Base-by-base conservation (phyloP, 2,329 filamentous ascomycete species). In the Ceratocystis variospora region DNA sequence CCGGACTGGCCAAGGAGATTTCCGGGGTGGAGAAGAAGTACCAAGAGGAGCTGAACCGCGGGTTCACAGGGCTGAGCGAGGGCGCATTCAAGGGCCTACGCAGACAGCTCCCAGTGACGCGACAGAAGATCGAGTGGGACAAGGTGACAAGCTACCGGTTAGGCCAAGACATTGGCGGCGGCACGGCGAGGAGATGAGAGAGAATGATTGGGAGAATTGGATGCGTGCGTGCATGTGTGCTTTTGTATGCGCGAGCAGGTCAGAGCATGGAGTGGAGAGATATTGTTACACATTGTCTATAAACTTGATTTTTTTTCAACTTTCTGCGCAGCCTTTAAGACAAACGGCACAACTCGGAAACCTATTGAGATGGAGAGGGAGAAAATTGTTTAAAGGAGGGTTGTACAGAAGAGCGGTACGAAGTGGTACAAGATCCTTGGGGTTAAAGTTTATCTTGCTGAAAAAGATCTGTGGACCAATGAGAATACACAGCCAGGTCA, bases 81-180 rank as follows among this genome's bases (percentile, higher is more conserved):
- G 93, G 92, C 8, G 90, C 91, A 0, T 99, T 99, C 79, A 99
- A 97, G 83, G 85, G 87, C 1, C 77, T 99, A 75, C 85, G 94
- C 73, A 85, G 94, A 77, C 94, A 97, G 78, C 79, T 99, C 74
- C 94, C 94, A 0, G 91, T 99, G 68, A 99, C 94, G 69, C 86
- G 94, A 73, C 94, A 99, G 80, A 96, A 96, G 83, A 93, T 99
- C 71, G 94, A 99, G 78, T 99, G 94, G 94, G 93, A 99, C 76
- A 96, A 96, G 80, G 90, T 99, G 70, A 88, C 90, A 59, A 91
- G 90, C 71, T 99, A 99, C 79, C 82, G 90, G 68, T 79, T 96
- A 71, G 88, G 89, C 31, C 87, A 90, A 76, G 88, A 90, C 73
- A 89, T 90, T 75, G 86, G 87, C 19, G 87, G 87, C 62, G 85